Base-by-base conservation (phyloP, 2,329 filamentous ascomycete genomes). In the Alternaria triticimaculans region DNA sequence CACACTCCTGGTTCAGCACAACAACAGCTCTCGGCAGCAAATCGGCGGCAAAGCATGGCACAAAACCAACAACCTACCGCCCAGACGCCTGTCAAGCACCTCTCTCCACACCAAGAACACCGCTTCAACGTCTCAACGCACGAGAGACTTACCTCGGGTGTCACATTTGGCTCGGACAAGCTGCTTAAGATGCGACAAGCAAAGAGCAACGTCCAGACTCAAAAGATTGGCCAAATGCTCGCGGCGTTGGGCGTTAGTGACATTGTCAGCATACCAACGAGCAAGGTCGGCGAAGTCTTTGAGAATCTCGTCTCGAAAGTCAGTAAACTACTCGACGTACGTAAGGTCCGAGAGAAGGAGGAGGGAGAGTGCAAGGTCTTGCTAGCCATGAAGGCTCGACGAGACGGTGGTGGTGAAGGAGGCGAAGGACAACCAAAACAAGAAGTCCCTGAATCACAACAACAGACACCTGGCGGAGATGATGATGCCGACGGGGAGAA, bases 81-180 rank as follows among this genome's bases (percentile, higher is more conserved):
- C 3, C 84, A 78, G 70, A 83, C 64, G 67, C 82, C 63, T 69
- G 64, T 78, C 64, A 81, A 73, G 69, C 81, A 74, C 11, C 89
- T 97, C 68, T 89, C 88, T 5, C 86, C 90, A 50, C 88, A 92
- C 69, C 91, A 96, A 80, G 90, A 94, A 81, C 81, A 87, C 67
- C 86, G 91, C 33, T 98, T 95, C 75, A 96, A 95, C 66, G 91
- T 99, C 10, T 88, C 91, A 8, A 89, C 92, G 68, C 91, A 95
- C 76, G 95, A 98, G 60, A 92, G 95, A 26, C 86, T 97, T 43
- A 89, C 91, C 2, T 91, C 90, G 9, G 95, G 96, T 7, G 92
- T 97, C 37, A 91, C 92, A 14, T 98, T 98, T 86, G 92, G 95
- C 12, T 93, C 93, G 26, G 92, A 95, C 72, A 90, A 89, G 78